Evolutionary conservation across 495 filamentous ascomycete genomes (phyloP).

Genomic region (Aspergillus egyptiacus): DNA sequence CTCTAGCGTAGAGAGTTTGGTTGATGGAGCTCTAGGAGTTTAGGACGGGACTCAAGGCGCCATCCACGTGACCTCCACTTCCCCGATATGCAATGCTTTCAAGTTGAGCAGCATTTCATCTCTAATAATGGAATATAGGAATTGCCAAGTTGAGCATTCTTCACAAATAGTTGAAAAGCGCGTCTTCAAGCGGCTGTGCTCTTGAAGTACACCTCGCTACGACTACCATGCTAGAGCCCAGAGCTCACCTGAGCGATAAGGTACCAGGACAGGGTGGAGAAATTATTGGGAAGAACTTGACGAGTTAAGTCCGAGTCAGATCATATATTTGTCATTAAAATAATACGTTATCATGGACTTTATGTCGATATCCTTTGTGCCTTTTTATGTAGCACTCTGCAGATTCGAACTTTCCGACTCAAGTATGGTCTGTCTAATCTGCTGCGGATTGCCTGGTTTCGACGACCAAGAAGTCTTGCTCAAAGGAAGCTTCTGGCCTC

Average conservation of each 20-base stretch:
- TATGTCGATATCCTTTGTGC: slow-evolving; percentile 12
- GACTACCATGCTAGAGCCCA: too few relatives aligned
- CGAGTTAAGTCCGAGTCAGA: slow-evolving; percentile 6
- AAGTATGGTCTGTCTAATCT: slow-evolving; percentile 6
- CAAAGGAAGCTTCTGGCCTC: slow-evolving; percentile 35
- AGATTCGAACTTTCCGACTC: slow-evolving; percentile 3
- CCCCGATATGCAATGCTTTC: not conserved
- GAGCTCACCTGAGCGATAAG: too few relatives aligned
- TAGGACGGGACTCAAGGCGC: slow-evolving; percentile 12
- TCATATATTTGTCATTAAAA: slow-evolving; percentile 28
- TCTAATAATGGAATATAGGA: too few relatives aligned
- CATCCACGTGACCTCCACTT: slow-evolving; percentile 19
- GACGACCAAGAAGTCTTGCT: slow-evolving; percentile 16
- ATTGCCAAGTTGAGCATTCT: too few relatives aligned
- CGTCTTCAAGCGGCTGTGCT: too few relatives aligned
- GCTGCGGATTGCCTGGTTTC: slow-evolving; percentile 2
- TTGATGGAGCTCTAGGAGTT: slow-evolving; percentile 22
- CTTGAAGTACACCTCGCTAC: too few relatives aligned
- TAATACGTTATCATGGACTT: slow-evolving; percentile 27
- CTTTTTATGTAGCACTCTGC: slow-evolving; percentile 3
- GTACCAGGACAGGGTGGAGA: too few relatives aligned
- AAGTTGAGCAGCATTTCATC: not conserved
- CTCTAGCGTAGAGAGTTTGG: slow-evolving; percentile 18
- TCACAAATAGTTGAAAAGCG: too few relatives aligned
- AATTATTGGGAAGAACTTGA: too few relatives aligned